A percentile compares a stretch with the other conserved stretches of the same genome.
phyloP scores from a whole-genome alignment of 805 yeast species.

The Ogataea trehalophila region DNA sequence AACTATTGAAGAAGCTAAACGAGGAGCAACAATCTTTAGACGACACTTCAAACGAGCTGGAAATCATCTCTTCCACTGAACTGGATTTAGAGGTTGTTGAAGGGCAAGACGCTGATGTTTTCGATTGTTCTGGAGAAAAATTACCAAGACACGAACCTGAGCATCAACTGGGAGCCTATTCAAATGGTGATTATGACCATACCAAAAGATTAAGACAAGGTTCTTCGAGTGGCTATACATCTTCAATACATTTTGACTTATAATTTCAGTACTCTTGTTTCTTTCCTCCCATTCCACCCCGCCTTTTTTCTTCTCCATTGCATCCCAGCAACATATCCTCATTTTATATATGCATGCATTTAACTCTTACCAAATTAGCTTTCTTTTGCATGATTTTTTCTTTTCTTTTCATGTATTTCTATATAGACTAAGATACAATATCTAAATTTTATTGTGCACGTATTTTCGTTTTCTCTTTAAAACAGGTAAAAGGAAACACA shows the following conservation, averaged over 20 bases:
- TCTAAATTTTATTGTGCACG: neutral
- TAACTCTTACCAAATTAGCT: neutral
- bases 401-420: too few species aligned
- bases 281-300: neutral
- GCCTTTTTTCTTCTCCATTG: neutral
- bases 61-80: constrained; percentile 5
- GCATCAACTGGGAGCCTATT: neutral
- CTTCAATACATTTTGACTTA: constrained; percentile 2
- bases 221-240: constrained; percentile 1
- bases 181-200: neutral
- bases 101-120: constrained; percentile 7
- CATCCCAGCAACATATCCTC: neutral
- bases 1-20: constrained; percentile 9
- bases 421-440: neutral
- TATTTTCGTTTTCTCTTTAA: too few species aligned
- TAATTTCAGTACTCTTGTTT: neutral
- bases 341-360: neutral
- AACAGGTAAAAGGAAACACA: neutral
- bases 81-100: constrained; percentile 11
- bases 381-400: too few species aligned
- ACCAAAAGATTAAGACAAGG: constrained; percentile 6
- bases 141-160: neutral
- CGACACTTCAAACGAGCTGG: constrained; percentile 3
- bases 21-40: constrained; percentile 4
- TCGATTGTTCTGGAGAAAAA: constrained; percentile 4